Percentiles rank a stretch among this genome's conserved stretches.
Evolutionary conservation across 495 filamentous ascomycete species (phyloP).

Genomic region (Cercophora scortea): DNA sequence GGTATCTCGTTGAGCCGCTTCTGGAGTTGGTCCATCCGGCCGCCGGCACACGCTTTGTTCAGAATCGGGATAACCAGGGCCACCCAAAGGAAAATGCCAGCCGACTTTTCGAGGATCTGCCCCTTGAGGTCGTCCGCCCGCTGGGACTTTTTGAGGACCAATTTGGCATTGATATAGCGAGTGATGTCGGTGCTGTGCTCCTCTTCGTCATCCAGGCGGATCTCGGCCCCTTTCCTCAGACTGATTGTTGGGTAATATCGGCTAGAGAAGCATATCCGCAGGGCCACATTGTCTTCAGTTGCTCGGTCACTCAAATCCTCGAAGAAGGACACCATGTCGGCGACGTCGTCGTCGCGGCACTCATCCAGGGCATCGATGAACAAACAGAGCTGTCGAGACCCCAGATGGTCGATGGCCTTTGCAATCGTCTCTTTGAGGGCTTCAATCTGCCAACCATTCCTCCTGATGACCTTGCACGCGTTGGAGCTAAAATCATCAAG

Average conservation of each 20-base stretch:
- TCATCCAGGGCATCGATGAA: constrained; percentile 38
- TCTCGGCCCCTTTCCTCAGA: constrained; percentile 19
- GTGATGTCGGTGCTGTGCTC: constrained; percentile 12
- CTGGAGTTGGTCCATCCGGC: constrained; percentile 8
- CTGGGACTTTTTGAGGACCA: constrained; percentile 1
- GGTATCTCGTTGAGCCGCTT: constrained; percentile 23
- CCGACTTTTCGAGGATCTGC: constrained; percentile 27
- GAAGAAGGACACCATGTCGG: constrained; percentile 27
- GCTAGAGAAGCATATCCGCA: constrained; percentile 39
- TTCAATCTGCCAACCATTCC: constrained; percentile 15
- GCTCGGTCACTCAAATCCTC: constrained; percentile 19
- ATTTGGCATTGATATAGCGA: constrained; percentile 4
- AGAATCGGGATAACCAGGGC: constrained; percentile 34
- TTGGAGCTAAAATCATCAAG: constrained; percentile 10
- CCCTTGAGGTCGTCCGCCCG: constrained; percentile 12
- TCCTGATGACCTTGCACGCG: constrained; percentile 3
- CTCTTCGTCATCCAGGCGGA: constrained; percentile 11
- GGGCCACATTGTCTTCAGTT: not conserved
- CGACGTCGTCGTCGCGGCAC: constrained; percentile 22
- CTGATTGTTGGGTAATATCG: constrained; percentile 41
- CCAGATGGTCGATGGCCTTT: constrained; percentile 12
- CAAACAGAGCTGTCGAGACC: constrained; percentile 9
- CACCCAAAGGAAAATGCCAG: constrained; percentile 40
- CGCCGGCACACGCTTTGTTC: constrained; percentile 24
- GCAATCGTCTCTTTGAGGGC: constrained; percentile 17